Evolutionary conservation across 331 rosid species (phyloP).

Genomic region (Spiraea crenata): DNA sequence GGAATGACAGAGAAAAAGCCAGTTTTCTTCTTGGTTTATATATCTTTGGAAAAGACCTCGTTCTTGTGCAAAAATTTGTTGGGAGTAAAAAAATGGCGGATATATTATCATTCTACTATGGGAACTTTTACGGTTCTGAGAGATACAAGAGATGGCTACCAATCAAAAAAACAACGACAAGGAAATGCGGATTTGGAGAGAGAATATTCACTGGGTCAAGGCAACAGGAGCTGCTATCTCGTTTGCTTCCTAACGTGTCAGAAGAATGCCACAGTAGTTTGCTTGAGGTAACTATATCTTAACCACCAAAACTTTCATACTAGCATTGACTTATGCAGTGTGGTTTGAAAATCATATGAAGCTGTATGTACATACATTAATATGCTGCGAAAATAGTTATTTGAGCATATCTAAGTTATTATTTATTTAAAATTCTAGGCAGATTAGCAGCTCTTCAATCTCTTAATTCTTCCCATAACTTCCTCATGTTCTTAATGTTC

Average conservation of each 20-base stretch:
- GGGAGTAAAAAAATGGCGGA: slow-evolving; percentile 71
- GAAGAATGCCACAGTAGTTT: slow-evolving; percentile 46
- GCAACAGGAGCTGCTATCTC: slow-evolving; percentile 81
- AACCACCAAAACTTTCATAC: background rate
- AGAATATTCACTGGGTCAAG: slow-evolving; percentile 76
- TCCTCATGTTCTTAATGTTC: too few relatives aligned
- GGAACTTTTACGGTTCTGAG: slow-evolving; percentile 67
- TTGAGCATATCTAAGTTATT: background rate
- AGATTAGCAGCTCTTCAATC: too few relatives aligned
- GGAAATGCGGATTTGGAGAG: slow-evolving; percentile 62
- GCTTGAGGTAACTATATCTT: slow-evolving; percentile 52
- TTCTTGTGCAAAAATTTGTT: slow-evolving; percentile 60
- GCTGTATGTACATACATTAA: background rate
- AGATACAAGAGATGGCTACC: slow-evolving; percentile 73
- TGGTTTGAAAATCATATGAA: slow-evolving; percentile 4
- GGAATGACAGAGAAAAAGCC: slow-evolving; percentile 71
- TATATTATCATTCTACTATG: slow-evolving; percentile 76
- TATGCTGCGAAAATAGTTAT: background rate
- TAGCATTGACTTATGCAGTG: background rate
- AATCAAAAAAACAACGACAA: slow-evolving; percentile 60
- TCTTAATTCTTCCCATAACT: too few relatives aligned
- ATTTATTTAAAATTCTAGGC: too few relatives aligned
- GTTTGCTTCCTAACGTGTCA: slow-evolving; percentile 49
- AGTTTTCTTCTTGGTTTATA: slow-evolving; percentile 77
- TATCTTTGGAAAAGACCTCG: slow-evolving; percentile 82